Conservation (phyloP, 208 protist genomes). For the Angomonas ambiguus region DNA sequence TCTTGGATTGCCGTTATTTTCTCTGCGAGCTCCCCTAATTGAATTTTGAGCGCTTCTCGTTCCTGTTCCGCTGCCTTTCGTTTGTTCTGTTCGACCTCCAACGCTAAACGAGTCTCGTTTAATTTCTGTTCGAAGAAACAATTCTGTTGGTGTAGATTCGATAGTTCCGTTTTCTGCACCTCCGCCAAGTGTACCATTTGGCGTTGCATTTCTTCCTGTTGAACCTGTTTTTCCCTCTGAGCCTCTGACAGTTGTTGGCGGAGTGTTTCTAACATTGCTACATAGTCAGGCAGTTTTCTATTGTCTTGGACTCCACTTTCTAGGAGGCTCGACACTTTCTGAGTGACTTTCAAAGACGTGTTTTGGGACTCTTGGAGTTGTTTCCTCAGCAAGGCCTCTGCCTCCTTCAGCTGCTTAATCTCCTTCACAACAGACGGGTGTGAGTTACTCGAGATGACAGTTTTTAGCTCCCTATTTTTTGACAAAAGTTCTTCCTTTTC, state of each 20-base stretch:
- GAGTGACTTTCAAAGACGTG: conserved; percentile 1
- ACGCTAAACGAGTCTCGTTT: neutral
- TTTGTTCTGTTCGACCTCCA: conserved; percentile 3
- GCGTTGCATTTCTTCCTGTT: conserved; percentile 19
- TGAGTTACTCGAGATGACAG: conserved; percentile 23
- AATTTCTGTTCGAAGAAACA: conserved; percentile 12
- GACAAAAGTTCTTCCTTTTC: conserved; percentile 33
- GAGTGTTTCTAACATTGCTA: conserved; percentile 15
- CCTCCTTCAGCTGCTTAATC: conserved; percentile 47
- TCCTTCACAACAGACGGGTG: conserved; percentile 48
- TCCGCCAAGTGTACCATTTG: conserved; percentile 30
- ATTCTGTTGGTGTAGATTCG: conserved; percentile 7
- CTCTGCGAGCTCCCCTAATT: conserved; percentile 27
- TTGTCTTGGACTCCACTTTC: conserved; percentile 14
- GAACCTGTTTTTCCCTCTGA: conserved; percentile 16
- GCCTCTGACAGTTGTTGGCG: conserved; percentile 23
- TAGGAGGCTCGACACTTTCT: conserved; percentile 16
- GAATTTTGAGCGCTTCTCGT: neutral
- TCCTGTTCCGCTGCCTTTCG: conserved; percentile 6
- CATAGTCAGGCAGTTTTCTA: conserved; percentile 15
- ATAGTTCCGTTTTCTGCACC: conserved; percentile 7
- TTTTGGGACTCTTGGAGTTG: conserved; percentile 35
- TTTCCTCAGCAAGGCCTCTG: conserved; percentile 40
- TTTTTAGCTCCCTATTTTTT: conserved; percentile 36
- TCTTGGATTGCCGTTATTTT: conserved; percentile 20